A percentile compares a stretch with the other conserved stretches of the same genome.
phyloP scores from a whole-genome alignment of 768 basidiomycete genomes.

The Amanita pallidorosea region DNA sequence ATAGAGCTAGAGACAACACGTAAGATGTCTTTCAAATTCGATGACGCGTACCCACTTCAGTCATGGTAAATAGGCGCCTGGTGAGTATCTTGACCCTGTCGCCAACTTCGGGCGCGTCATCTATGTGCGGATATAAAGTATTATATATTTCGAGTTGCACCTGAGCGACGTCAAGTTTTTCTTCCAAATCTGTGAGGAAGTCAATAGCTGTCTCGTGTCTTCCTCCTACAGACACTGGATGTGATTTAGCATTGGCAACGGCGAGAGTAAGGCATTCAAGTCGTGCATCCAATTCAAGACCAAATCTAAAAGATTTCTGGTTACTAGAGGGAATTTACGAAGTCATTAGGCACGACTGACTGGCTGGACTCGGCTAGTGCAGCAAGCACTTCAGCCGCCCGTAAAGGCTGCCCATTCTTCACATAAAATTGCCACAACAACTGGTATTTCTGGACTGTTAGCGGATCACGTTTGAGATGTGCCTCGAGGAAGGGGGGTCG shows the following conservation, averaged over 20 bases:
- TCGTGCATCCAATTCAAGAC: slow-evolving; percentile 58
- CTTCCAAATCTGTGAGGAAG: slow-evolving; percentile 91
- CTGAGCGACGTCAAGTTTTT: slow-evolving; percentile 93
- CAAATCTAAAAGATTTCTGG: slow-evolving; percentile 35
- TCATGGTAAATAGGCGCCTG: slow-evolving; percentile 62
- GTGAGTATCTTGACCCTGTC: slow-evolving; percentile 51
- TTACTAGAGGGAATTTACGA: background rate
- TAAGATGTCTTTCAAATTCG: background rate
- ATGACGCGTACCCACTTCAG: slow-evolving; percentile 48
- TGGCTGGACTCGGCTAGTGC: slow-evolving; percentile 75
- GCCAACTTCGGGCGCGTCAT: slow-evolving; percentile 52
- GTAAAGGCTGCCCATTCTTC: slow-evolving; percentile 76
- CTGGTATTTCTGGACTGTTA: slow-evolving; percentile 73
- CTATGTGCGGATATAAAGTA: slow-evolving; percentile 46
- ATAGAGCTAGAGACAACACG: slow-evolving; percentile 50
- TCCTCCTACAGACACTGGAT: slow-evolving; percentile 68
- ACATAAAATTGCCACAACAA: slow-evolving; percentile 97
- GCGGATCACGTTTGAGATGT: slow-evolving; percentile 74
- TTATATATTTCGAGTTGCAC: slow-evolving; percentile 91
- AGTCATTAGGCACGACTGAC: slow-evolving; percentile 32
- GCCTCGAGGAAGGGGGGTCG: slow-evolving; percentile 82
- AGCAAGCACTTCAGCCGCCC: slow-evolving; percentile 81
- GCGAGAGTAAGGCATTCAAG: slow-evolving; percentile 91
- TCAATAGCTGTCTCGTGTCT: slow-evolving; percentile 86
- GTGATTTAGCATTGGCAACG: slow-evolving; percentile 93